Base-by-base conservation (phyloP, 148 eudicot genomes). In the Persicaria tinctoria region DNA sequence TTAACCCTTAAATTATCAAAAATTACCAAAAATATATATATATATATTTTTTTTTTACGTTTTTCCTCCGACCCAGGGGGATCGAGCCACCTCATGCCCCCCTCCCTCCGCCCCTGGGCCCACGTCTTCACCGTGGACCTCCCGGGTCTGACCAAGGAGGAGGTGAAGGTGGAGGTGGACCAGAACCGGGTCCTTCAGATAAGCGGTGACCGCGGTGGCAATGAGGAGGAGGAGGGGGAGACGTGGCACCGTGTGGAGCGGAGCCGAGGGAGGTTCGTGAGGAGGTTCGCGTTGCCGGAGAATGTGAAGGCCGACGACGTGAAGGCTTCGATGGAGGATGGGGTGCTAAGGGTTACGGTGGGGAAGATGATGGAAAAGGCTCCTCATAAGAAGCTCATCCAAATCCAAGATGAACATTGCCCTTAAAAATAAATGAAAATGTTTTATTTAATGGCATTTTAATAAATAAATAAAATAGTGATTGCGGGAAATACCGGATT, bases 211-310 rank as follows among this genome's bases (percentile, higher is more conserved):
- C 70, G 46, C 0, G 18, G 48, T 8, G 66, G 8, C 0, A 4
- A 20, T 41, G 20, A 59, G 47, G 46, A 20, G 51, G 55, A n/a
- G 7, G 76, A 71, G 7, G 56, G 74, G 60, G 80, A 80, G 59
- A 69, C 46, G 51, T 77, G 80, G 80, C 80, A 73, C 76, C 56
- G n/a, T 2, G 72, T 72, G 5, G 80, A 77, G 72, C 70, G 76
- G 62, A 66, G 47, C 10, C 59, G 50, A 0, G 72, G 76, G 13
- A 38, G 16, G 70, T 78, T 78, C 50, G 11, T 1, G 11, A 59
- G 80, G 59, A 44, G 72, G 72, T 72, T 73, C 60, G 11, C 8
- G 51, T 51, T 77, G 79, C 76, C 76, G 64, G 76, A 78, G 12
- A 78, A 78, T 7, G 54, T 51, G 23, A 78, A 73, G 13, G 9